Evolutionary conservation across 768 basidiomycete species (phyloP).

Genomic region (Xerocomellus intermedius): DNA sequence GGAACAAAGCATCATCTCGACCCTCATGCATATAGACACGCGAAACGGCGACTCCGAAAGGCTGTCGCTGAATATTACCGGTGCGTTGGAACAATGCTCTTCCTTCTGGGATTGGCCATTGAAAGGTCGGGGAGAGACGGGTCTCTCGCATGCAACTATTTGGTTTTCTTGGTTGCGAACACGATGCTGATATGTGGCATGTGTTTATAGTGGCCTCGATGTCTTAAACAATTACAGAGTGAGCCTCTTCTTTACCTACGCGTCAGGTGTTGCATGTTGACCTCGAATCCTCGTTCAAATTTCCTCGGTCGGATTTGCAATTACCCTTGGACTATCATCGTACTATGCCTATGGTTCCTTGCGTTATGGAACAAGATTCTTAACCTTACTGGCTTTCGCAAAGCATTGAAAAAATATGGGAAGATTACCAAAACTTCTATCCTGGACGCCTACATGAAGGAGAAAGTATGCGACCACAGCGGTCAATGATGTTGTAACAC

Average conservation of each 20-base stretch:
- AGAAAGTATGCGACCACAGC: constrained; percentile 49
- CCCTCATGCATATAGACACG: constrained; percentile 78
- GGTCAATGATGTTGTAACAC: background rate
- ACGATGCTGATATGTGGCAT: constrained; percentile 10
- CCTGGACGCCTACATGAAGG: constrained; percentile 75
- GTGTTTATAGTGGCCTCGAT: constrained; percentile 62
- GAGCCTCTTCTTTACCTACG: background rate
- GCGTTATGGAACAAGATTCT: constrained; percentile 51
- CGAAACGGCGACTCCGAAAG: constrained; percentile 82
- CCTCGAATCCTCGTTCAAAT: background rate
- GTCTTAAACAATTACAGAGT: constrained; percentile 88
- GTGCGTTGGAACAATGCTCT: constrained; percentile 33
- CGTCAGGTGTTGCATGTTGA: background rate
- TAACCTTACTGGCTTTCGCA: constrained; percentile 88
- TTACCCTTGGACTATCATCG: background rate
- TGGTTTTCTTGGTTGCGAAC: background rate
- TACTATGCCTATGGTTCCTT: background rate
- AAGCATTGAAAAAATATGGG: constrained; percentile 83
- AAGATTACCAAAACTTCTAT: constrained; percentile 72
- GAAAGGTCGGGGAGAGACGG: background rate
- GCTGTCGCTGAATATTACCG: constrained; percentile 85
- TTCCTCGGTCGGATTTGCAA: background rate
- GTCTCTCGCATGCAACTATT: background rate
- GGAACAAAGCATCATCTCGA: constrained; percentile 34
- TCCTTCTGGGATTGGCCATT: background rate